A percentile compares a stretch with the other conserved stretches of the same genome.
phyloP scores from a whole-genome alignment of 2,329 filamentous ascomycete species.

The Stagonosporopsis rhizophila region DNA sequence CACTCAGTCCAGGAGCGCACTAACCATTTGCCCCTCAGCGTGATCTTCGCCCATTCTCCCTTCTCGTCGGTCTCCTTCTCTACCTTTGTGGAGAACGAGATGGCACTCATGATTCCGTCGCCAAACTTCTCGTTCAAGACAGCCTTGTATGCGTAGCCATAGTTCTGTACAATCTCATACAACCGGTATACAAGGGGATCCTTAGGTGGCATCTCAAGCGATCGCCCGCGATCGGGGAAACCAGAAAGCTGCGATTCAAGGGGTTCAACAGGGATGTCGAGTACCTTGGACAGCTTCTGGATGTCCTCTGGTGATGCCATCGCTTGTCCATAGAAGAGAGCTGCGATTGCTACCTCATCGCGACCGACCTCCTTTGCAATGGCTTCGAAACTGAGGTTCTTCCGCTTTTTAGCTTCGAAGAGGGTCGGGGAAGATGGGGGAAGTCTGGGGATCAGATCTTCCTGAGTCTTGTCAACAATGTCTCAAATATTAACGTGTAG shows the following conservation, averaged over 20 bases:
- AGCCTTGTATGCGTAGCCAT: slow-evolving; percentile 95
- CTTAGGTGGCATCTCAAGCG: slow-evolving; percentile 81
- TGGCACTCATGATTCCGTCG: slow-evolving; percentile 93
- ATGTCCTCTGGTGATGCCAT: slow-evolving; percentile 75
- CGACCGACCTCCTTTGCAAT: slow-evolving; percentile 78
- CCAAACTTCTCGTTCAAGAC: slow-evolving; percentile 88
- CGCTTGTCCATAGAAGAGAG: slow-evolving; percentile 89
- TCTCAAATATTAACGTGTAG: not conserved
- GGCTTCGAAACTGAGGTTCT: slow-evolving; percentile 78
- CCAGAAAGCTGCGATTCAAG: slow-evolving; percentile 71
- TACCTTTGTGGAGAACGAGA: slow-evolving; percentile 87
- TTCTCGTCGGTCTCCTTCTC: slow-evolving; percentile 91
- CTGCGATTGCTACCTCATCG: slow-evolving; percentile 83
- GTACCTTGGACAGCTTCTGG: slow-evolving; percentile 68
- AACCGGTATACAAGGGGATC: slow-evolving; percentile 89
- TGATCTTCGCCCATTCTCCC: slow-evolving; percentile 87
- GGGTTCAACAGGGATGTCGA: slow-evolving; percentile 64
- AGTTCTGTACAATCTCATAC: slow-evolving; percentile 96
- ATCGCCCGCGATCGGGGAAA: slow-evolving; percentile 81
- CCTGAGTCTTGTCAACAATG: slow-evolving; percentile 52
- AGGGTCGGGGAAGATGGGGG: slow-evolving; percentile 75
- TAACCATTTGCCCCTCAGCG: slow-evolving; percentile 82
- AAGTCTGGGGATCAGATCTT: slow-evolving; percentile 71
- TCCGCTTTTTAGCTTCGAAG: slow-evolving; percentile 79
- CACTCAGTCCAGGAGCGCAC: slow-evolving; percentile 11